phyloP scores from a whole-genome alignment of 768 basidiomycete genomes.

The Termitomyces sp. region DNA sequence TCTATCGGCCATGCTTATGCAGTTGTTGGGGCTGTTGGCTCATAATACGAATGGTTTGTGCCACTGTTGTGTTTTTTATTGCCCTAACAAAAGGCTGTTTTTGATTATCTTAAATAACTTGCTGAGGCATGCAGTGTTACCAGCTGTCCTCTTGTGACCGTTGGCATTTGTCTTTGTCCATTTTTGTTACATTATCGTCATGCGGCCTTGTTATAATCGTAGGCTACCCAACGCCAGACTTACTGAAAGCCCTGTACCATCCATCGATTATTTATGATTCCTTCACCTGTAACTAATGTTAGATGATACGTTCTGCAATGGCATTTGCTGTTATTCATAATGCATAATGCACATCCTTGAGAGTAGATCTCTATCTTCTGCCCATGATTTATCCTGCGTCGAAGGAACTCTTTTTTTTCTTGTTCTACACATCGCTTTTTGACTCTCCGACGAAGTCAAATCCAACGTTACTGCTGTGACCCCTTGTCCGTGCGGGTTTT shows the following conservation, averaged over 20 bases:
- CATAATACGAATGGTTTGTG: not conserved
- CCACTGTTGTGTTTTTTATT: not conserved
- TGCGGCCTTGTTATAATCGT: not conserved
- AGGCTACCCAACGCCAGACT: not conserved
- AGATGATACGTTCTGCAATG: not conserved
- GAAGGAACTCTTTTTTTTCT: not conserved
- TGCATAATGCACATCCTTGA: not conserved
- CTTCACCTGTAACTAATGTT: not conserved
- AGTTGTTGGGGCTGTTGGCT: not conserved
- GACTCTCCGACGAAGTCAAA: constrained; percentile 48
- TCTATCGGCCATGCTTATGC: not conserved
- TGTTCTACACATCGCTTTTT: constrained; percentile 26
- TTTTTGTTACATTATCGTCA: not conserved
- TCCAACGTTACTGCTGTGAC: constrained; percentile 17
- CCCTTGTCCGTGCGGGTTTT: constrained; percentile 16
- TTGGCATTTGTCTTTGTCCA: not conserved
- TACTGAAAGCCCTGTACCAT: not conserved
- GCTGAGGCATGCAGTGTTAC: not conserved
- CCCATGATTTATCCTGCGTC: not conserved
- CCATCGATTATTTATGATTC: not conserved
- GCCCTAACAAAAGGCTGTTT: not conserved
- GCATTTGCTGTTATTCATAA: not conserved
- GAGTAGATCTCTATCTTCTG: not conserved
- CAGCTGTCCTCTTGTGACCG: not conserved
- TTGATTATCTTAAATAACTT: not conserved